These are phyloP conservation scores for Aspergillus sp. DNA, from an alignment of 2,329 filamentous ascomycete genomes.

Conservation along the genomic window DNA sequence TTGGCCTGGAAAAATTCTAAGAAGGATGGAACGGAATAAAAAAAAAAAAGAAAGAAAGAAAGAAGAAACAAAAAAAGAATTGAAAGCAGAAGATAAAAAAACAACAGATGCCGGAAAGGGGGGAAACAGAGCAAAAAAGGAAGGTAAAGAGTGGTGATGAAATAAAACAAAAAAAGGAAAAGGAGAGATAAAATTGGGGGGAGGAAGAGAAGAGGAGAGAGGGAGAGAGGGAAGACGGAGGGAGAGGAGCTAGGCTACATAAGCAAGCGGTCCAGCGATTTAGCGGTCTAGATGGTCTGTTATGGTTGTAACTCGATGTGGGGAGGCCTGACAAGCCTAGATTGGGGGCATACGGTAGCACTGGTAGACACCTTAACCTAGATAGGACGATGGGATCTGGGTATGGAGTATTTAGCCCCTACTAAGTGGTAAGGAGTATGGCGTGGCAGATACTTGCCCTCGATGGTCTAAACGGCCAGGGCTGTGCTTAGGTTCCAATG, in stretches of 20 bases:
- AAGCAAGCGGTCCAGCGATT: neutral
- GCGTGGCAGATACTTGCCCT: neutral
- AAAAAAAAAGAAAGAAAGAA: constrained; percentile 1
- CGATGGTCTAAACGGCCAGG: neutral
- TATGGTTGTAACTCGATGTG: constrained; percentile 1
- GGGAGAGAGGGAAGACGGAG: constrained; percentile 19
- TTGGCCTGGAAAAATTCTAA: constrained; percentile 11
- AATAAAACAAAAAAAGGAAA: constrained; percentile 3
- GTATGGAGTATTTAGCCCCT: neutral
- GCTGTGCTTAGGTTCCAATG: neutral
- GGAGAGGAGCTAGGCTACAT: neutral
- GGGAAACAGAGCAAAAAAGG: constrained; percentile 13
- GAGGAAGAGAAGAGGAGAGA: constrained; percentile 13
- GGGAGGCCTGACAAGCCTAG: neutral
- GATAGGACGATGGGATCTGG: no score
- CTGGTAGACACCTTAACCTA: no score
- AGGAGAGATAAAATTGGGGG: constrained; percentile 2
- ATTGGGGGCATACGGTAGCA: neutral
- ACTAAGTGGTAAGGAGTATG: neutral
- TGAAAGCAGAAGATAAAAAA: neutral
- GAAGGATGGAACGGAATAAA: neutral
- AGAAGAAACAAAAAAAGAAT: neutral
- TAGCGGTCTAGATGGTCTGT: constrained; percentile 19
- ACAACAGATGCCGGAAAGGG: constrained; percentile 9
- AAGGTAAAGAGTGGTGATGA: constrained; percentile 3